These are phyloP conservation scores for Aspergillus aculeatinus DNA, from an alignment of 2,329 filamentous ascomycete genomes.

Conservation along the genomic window DNA sequence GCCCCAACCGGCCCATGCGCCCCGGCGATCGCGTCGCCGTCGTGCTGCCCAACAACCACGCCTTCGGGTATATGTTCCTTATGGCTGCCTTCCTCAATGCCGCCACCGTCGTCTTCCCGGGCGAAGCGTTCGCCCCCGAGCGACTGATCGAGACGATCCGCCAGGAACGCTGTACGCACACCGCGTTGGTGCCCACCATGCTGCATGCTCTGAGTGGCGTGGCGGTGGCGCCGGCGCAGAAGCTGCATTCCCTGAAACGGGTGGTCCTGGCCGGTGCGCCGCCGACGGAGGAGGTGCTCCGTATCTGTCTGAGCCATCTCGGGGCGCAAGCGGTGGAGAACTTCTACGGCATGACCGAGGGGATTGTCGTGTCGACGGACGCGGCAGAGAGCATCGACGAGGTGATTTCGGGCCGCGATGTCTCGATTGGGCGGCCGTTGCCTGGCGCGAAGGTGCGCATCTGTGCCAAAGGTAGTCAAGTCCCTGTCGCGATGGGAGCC, in stretches of 20 bases:
- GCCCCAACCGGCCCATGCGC: slow-evolving; percentile 6
- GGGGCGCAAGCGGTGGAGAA: slow-evolving; percentile 17
- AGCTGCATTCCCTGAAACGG: not conserved
- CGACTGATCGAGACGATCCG: not conserved
- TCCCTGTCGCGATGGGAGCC: not conserved
- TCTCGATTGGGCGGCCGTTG: not conserved
- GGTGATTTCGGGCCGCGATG: not conserved
- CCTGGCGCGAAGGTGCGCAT: not conserved
- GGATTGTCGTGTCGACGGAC: not conserved
- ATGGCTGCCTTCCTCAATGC: slow-evolving; percentile 15
- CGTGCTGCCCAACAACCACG: slow-evolving; percentile 19
- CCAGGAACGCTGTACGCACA: not conserved
- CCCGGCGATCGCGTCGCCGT: slow-evolving; percentile 12
- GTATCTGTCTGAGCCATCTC: slow-evolving; percentile 11
- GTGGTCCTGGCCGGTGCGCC: slow-evolving; percentile 15
- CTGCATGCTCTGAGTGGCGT: not conserved
- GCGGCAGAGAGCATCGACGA: not conserved
- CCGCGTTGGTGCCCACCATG: not conserved
- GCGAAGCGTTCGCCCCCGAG: slow-evolving; percentile 3
- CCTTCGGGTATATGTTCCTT: slow-evolving; percentile 13
- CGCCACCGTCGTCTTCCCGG: slow-evolving; percentile 16
- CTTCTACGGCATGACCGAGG: slow-evolving; percentile 19
- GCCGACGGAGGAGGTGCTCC: slow-evolving; percentile 16
- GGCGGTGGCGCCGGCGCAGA: not conserved
- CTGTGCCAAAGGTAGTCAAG: not conserved